Evolutionary conservation across 768 basidiomycete species (phyloP), one percentile per base, ranked within the genome.

Genomic region (Lentinus tigrinus): DNA sequence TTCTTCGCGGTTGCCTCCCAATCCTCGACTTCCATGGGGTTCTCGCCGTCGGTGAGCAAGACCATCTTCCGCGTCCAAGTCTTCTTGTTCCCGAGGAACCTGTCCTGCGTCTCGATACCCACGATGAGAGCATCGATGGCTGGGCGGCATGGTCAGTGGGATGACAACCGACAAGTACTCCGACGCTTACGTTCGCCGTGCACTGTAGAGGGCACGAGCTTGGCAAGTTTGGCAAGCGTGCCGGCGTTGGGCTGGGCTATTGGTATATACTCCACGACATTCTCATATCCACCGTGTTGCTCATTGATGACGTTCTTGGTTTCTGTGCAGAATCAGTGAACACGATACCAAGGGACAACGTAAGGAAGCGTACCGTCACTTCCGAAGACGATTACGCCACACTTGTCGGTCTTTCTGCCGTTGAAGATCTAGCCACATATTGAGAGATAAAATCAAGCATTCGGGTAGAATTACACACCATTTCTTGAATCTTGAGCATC

Each of bases 381-480:
- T n/a, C 93, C 95, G 66, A 93, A 94, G 3, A 88, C 73, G 47
- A 97, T 81, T 27, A 98, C 83, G n/a, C 93, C 92, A 69, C 93
- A 93, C 68, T 93, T 87, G 68, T 96, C 95, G 10, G 95, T 98
- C 77, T 96, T 97, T 40, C 95, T 81, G 14, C 88, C 91, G 63
- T 90, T 85, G 68, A 87, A 94, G 63, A 98, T 94, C 95, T 98
- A 56, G 2, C 19, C 3, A 17, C 14, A 38, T 34, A 27, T 36
- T 11, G 36, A 4, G 47, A 34, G 13, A 31, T 11, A 11, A 6
- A 3, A 3, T 31, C 31, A 11, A 11, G 11, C 31, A 31, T 1
- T 31, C 1, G 7, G 27, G 4, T 57, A 40, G 62, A 17, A 26
- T 44, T 40, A 50, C 67, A 10, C 53, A 91, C 92, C 88, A 96